Percentiles rank a stretch among this genome's conserved stretches.
phyloP scores from a whole-genome alignment of 2,329 filamentous ascomycete genomes.

The Chrysoporthe cubensis region DNA sequence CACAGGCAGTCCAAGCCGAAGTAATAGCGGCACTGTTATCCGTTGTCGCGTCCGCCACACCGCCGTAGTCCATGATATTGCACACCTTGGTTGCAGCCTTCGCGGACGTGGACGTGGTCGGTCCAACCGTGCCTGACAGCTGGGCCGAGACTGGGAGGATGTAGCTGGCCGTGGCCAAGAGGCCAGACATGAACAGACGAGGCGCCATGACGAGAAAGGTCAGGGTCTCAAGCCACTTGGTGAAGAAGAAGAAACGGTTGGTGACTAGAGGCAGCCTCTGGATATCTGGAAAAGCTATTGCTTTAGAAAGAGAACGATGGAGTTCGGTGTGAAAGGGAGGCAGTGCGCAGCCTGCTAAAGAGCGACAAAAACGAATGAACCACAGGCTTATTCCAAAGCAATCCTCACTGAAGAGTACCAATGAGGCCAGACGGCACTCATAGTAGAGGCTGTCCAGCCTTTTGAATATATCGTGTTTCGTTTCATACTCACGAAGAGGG shows the following conservation, averaged over 20 bases:
- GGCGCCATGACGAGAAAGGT: conserved; percentile 13
- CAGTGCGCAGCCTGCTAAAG: conserved; percentile 21
- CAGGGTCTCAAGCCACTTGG: no score
- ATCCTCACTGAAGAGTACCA: not conserved
- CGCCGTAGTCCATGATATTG: conserved; percentile 55
- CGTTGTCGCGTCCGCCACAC: conserved; percentile 49
- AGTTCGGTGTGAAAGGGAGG: conserved; percentile 1
- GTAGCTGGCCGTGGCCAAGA: conserved; percentile 22
- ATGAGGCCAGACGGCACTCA: not conserved
- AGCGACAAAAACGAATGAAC: not conserved
- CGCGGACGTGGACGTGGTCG: conserved; percentile 34
- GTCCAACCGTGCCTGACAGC: conserved; percentile 35
- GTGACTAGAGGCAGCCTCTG: not conserved
- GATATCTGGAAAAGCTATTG: not conserved
- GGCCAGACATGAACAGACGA: conserved; percentile 23
- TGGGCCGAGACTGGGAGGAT: conserved; percentile 31
- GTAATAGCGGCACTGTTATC: conserved; percentile 42
- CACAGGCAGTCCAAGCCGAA: conserved; percentile 43
- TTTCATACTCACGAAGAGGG: conserved; percentile 15
- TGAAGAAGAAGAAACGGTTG: not conserved
- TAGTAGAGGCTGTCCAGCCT: conserved; percentile 7
- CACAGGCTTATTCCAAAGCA: not conserved
- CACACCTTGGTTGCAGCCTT: conserved; percentile 43
- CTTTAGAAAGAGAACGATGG: not conserved
- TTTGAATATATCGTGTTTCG: conserved; percentile 17